phyloP scores from a whole-genome alignment of 495 filamentous ascomycete genomes.

The Penicillium cosmopolitanum region DNA sequence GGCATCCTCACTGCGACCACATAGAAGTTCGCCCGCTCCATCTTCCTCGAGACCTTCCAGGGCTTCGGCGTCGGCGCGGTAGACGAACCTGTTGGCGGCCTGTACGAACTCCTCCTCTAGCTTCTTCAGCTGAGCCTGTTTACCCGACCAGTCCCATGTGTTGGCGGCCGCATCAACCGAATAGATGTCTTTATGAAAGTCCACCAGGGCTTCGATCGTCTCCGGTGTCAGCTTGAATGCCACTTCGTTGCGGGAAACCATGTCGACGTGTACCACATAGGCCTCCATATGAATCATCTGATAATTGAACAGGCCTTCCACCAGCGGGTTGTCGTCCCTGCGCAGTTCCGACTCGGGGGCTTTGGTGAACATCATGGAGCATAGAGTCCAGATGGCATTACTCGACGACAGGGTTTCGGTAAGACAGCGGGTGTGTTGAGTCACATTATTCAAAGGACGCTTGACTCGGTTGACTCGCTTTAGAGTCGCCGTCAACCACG shows the following conservation, averaged over 20 bases:
- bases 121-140: constrained; percentile 95
- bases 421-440: constrained; percentile 94
- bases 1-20: constrained; percentile 91
- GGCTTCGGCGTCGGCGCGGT: constrained; percentile 83
- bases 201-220: constrained; percentile 91
- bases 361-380: constrained; percentile 91
- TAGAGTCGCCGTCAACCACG: constrained; percentile 94
- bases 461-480: constrained; percentile 98
- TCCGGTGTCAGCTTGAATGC: constrained; percentile 98
- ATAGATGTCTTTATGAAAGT: constrained; percentile 97
- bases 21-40: constrained; percentile 89
- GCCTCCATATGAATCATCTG: constrained; percentile 95
- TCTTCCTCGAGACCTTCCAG: constrained; percentile 97
- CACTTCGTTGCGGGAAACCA: constrained; percentile 97
- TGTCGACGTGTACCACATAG: constrained; percentile 98
- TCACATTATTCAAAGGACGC: constrained; percentile 95
- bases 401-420: constrained; percentile 92
- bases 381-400: constrained; percentile 94
- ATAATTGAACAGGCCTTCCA: constrained; percentile 92
- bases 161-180: constrained; percentile 86
- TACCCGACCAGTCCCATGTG: constrained; percentile 97
- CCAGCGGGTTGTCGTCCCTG: constrained; percentile 82
- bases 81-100: constrained; percentile 97
- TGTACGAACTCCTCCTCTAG: constrained; percentile 97
- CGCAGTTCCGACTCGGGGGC: constrained; percentile 85